Conservation (phyloP, 2,329 filamentous ascomycete species). For the Sarocladium brachiariae region DNA sequence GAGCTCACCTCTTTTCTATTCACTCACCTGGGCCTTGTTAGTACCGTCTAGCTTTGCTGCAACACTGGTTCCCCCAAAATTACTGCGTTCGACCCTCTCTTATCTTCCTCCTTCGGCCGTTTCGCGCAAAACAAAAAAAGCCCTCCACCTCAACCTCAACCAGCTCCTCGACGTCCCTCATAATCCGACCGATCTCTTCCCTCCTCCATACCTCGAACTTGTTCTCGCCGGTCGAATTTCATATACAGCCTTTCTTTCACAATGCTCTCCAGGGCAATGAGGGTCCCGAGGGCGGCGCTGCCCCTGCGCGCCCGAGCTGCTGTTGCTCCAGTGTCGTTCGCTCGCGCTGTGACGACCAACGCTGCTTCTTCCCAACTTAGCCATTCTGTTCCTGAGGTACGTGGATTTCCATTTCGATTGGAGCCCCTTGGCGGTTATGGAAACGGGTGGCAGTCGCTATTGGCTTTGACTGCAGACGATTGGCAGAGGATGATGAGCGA, state of each 20-base stretch:
- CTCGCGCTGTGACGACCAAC: constrained; percentile 85
- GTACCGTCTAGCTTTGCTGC: too few species aligned
- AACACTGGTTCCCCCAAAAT: constrained; percentile 15
- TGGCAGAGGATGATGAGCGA: background rate
- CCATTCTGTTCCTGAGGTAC: constrained; percentile 54
- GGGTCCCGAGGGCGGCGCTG: constrained; percentile 49
- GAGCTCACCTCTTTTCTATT: constrained; percentile 25
- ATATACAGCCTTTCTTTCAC: constrained; percentile 14
- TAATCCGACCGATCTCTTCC: constrained; percentile 12
- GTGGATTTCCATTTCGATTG: constrained; percentile 13
- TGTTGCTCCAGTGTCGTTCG: constrained; percentile 29
- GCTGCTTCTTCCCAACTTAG: constrained; percentile 87
- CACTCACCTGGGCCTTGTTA: constrained; percentile 13
- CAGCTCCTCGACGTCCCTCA: background rate
- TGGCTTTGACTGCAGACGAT: too few species aligned
- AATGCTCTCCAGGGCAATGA: constrained; percentile 68
- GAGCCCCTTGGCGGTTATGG: too few species aligned
- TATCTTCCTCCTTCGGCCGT: constrained; percentile 3
- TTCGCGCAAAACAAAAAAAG: constrained; percentile 4
- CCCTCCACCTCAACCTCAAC: background rate
- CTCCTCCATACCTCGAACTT: background rate
- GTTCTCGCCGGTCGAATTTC: background rate
- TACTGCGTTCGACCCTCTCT: background rate
- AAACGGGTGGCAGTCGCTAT: too few species aligned
- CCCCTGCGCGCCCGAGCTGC: constrained; percentile 35